These are phyloP conservation scores for Vigna radiata DNA, from an alignment of 306 rosid genomes.

Conservation along the genomic window DNA sequence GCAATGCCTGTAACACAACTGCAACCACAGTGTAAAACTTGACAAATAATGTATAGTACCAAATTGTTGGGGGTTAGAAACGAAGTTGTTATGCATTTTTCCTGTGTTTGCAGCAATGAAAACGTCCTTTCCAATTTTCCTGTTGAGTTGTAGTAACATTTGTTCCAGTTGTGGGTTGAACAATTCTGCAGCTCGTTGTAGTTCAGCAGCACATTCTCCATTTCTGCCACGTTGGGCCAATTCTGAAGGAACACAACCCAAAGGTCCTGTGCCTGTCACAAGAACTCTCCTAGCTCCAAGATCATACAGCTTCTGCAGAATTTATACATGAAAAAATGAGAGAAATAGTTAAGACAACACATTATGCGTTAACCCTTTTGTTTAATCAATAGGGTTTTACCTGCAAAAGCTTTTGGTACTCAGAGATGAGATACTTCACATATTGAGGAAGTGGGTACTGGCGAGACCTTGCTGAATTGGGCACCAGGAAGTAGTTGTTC, in stretches of 20 bases:
- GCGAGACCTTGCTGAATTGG: slow-evolving; percentile 75
- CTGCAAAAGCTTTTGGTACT: slow-evolving; percentile 60
- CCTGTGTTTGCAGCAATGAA: slow-evolving; percentile 68
- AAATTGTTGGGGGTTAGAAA: slow-evolving; percentile 55
- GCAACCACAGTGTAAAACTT: not conserved
- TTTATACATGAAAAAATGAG: not conserved
- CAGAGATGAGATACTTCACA: slow-evolving; percentile 63
- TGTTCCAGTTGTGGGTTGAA: slow-evolving; percentile 71
- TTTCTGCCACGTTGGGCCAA: slow-evolving; percentile 60
- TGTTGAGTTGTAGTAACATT: slow-evolving; percentile 57
- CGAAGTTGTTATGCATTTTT: slow-evolving; percentile 50
- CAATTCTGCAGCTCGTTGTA: slow-evolving; percentile 64
- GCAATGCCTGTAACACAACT: not conserved
- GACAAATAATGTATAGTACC: slow-evolving; percentile 53
- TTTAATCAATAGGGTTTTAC: slow-evolving; percentile 43
- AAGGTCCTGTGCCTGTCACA: slow-evolving; percentile 87
- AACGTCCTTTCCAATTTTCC: slow-evolving; percentile 56
- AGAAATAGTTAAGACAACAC: not conserved
- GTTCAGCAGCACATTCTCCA: slow-evolving; percentile 63
- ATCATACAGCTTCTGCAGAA: slow-evolving; percentile 51
- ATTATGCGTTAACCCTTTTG: not conserved
- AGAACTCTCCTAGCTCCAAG: slow-evolving; percentile 74
- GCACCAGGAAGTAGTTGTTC: slow-evolving; percentile 76
- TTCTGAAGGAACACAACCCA: slow-evolving; percentile 91
- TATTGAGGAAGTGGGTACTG: slow-evolving; percentile 67